These are phyloP conservation scores for Lentinus brumalis DNA, from an alignment of 768 basidiomycete species.

Conservation along the genomic window DNA sequence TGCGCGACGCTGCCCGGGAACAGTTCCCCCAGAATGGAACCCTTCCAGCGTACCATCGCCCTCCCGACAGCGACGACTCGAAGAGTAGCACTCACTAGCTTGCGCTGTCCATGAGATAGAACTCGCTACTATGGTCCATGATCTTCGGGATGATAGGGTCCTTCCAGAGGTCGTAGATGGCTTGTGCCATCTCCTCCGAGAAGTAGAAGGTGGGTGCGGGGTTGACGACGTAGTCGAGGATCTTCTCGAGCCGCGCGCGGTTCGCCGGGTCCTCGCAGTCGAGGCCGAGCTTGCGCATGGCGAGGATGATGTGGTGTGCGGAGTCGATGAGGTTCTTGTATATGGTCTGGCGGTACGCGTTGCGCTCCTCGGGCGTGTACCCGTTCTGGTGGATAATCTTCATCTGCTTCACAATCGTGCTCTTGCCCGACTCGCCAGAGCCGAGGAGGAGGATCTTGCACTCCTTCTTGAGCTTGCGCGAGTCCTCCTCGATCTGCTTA, in stretches of 20 bases:
- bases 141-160: constrained; percentile 57
- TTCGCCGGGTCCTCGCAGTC: constrained; percentile 73
- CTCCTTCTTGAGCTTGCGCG: constrained; percentile 77
- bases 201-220: constrained; percentile 47
- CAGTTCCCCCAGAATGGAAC: background rate
- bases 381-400: constrained; percentile 97
- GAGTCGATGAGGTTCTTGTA: constrained; percentile 89
- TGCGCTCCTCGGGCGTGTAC: constrained; percentile 76
- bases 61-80: background rate
- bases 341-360: constrained; percentile 74
- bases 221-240: constrained; percentile 60
- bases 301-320: constrained; percentile 81
- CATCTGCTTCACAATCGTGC: constrained; percentile 98
- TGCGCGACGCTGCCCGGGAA: too few relatives aligned
- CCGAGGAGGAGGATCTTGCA: constrained; percentile 95
- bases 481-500: constrained; percentile 84
- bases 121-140: constrained; percentile 67
- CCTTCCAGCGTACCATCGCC: too few relatives aligned
- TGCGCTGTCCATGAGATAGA: constrained; percentile 96
- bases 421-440: constrained; percentile 94
- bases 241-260: constrained; percentile 60
- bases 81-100: constrained; percentile 61
- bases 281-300: constrained; percentile 83
- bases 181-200: constrained; percentile 64
- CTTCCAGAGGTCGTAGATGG: constrained; percentile 69